Evolutionary conservation across 2,329 filamentous ascomycete species (phyloP), one percentile per base, ranked within the genome.

Genomic region (Diaporthe ampelina): DNA sequence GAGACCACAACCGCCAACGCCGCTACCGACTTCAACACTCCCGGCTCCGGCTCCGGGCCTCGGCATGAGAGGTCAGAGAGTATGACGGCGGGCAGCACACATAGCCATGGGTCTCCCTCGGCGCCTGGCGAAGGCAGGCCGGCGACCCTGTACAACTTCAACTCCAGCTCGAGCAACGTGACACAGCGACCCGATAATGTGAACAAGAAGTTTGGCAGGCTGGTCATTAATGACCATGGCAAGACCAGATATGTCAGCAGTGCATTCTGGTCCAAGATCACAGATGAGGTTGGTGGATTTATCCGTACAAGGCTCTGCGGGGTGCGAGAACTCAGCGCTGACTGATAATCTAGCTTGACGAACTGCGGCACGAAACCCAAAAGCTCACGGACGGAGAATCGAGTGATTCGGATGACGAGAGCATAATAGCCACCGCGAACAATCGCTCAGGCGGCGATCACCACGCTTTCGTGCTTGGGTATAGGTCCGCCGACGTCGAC

Each of bases 191-290:
- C 75, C 2, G 79, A 81, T 5, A 83, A 84, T 3, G 80, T 84
- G 2, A 85, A 88, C 78, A 88, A 84, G 58, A 86, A 90, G 72
- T 92, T 94, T 81, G 92, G 93, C 3, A 86, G 93, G 43, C 82
- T 95, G 70, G 92, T 95, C 0, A 84, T 95, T 48, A 92, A 93
- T 76, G 92, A 95, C 74, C 87, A 88, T 72, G 92, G 91, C 52
- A 90, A 90, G 74, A 91, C 90, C 72, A 86, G 92, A 80, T 95
- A 95, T 80, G 90, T 95, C 77, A 94, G 92, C 83, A 94, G 91
- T 81, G 92, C 90, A 9, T 94, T 95, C 79, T 95, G 93, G 93
- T 90, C 92, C 26, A 94, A 90, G 76, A 86, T 95, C 69, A 94
- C 92, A 75, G 93, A 94, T 70, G 93, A 95, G 87, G 91, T 92